phyloP scores from a whole-genome alignment of 2,329 filamentous ascomycete genomes.

The Hypomyces perniciosus region DNA sequence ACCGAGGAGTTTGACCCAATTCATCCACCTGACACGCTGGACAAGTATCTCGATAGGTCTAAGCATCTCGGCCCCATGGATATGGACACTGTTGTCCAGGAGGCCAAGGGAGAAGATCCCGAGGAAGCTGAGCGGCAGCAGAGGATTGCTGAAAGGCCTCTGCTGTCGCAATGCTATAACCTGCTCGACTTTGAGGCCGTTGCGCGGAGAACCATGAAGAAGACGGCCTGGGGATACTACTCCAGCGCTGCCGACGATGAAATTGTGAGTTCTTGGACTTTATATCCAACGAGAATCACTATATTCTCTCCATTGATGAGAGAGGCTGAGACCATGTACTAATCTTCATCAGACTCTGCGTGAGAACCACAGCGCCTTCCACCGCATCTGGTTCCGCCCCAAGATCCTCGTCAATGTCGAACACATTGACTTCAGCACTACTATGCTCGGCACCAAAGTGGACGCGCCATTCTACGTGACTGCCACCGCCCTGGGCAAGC shows the following conservation, averaged over 20 bases:
- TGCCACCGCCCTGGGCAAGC: constrained; percentile 89
- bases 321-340: neutral
- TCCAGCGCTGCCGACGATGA: constrained; percentile 68
- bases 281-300: neutral
- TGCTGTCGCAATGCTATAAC: constrained; percentile 85
- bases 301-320: neutral
- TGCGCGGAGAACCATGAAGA: constrained; percentile 87
- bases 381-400: constrained; percentile 95
- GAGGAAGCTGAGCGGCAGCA: constrained; percentile 62
- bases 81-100: constrained; percentile 73
- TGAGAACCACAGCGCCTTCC: constrained; percentile 92
- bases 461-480: constrained; percentile 94
- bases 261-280: constrained; percentile 28
- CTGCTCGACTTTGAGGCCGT: constrained; percentile 94
- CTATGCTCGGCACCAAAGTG: constrained; percentile 84
- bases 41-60: constrained; percentile 73
- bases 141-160: constrained; percentile 68
- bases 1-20: constrained; percentile 90
- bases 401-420: constrained; percentile 85
- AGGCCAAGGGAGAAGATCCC: constrained; percentile 60
- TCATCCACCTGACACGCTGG: constrained; percentile 78
- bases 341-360: constrained; percentile 63
- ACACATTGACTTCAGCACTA: constrained; percentile 78
- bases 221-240: constrained; percentile 95
- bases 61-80: constrained; percentile 89